phyloP scores from a whole-genome alignment of 1,284 basidiomycete species.

The Austroboletus novae-zelandiae region DNA sequence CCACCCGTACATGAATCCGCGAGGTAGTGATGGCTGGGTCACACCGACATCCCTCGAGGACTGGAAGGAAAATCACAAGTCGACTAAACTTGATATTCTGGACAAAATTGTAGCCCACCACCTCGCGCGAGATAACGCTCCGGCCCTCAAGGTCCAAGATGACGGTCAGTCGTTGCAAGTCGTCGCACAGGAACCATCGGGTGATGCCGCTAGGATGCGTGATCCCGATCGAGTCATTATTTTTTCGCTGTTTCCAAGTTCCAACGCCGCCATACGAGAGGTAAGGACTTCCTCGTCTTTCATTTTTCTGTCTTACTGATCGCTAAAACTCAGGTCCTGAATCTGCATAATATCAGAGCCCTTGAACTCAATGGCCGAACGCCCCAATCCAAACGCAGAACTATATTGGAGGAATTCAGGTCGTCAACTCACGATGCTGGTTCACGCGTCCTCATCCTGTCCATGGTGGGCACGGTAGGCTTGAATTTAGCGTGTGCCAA shows the following conservation, averaged over 20 bases:
- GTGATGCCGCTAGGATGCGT: neutral
- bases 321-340: conserved; percentile 3
- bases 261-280: neutral
- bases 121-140: neutral
- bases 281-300: too few species aligned
- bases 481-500: conserved; percentile 24
- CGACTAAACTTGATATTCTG: neutral
- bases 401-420: conserved; percentile 1
- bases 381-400: neutral
- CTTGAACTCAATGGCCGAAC: conserved; percentile 12
- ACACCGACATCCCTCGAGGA: neutral
- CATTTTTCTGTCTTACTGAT: neutral
- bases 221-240: neutral
- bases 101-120: neutral
- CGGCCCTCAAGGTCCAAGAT: neutral
- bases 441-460: conserved; percentile 17
- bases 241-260: neutral
- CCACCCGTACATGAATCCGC: conserved; percentile 1
- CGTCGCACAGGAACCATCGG: too few species aligned
- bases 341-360: conserved; percentile 1
- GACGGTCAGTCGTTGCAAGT: neutral
- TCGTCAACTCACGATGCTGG: neutral
- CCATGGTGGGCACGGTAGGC: conserved; percentile 12
- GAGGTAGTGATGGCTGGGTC: neutral
- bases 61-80: neutral